Percentiles rank a stretch among this genome's conserved stretches.
Evolutionary conservation across 179 eudicot species (phyloP).

Genomic region (Beta macrorhiza): DNA sequence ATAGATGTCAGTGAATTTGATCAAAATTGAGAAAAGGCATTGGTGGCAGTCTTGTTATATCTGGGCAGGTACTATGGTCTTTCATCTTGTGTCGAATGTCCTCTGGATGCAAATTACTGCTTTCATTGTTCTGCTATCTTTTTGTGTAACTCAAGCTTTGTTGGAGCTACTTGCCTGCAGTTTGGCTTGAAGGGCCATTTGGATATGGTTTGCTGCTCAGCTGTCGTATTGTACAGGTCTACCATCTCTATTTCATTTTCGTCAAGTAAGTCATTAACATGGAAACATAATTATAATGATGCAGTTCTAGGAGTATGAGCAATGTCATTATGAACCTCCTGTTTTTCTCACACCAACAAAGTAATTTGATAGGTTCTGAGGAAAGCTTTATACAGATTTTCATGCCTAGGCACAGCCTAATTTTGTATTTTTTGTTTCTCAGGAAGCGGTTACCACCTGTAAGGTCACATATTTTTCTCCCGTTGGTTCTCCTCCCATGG

Average conservation of each 20-base stretch:
- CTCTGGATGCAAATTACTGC: not conserved
- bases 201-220: slow-evolving; percentile 94
- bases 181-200: slow-evolving; percentile 89
- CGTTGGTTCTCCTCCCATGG: slow-evolving; percentile 77
- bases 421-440: slow-evolving; percentile 22
- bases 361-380: too few species aligned
- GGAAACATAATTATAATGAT: not conserved
- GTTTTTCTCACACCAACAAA: not conserved
- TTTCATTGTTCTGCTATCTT: not conserved
- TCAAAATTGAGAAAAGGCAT: slow-evolving; percentile 49
- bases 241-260: slow-evolving; percentile 75
- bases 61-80: slow-evolving; percentile 64
- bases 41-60: slow-evolving; percentile 95
- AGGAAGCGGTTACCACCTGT: slow-evolving; percentile 88
- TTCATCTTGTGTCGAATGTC: not conserved
- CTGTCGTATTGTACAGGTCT: slow-evolving; percentile 77
- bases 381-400: not conserved
- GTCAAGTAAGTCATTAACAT: slow-evolving; percentile 57
- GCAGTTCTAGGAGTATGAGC: not conserved
- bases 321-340: not conserved
- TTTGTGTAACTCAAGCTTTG: slow-evolving; percentile 16
- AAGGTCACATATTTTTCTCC: slow-evolving; percentile 62
- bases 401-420: not conserved
- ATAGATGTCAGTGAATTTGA: slow-evolving; percentile 64
- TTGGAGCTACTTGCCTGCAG: slow-evolving; percentile 36